Percentiles rank a stretch among this genome's conserved stretches.
Conservation (phyloP, 345 rosid genomes). For the Physaria fendleri region DNA sequence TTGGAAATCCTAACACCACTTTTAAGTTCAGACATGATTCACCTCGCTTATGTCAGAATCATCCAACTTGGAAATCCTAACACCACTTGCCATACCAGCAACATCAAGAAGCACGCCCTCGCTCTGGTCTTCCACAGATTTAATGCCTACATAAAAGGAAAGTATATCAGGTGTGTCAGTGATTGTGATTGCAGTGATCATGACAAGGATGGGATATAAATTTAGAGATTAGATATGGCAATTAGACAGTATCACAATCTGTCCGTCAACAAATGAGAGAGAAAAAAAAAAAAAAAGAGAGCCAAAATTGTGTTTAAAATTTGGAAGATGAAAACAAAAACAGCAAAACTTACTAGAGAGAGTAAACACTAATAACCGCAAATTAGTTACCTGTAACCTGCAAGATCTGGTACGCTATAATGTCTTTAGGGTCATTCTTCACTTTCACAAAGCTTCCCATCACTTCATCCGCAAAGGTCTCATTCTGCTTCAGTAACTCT, state of each 20-base stretch:
- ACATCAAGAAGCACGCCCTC: background rate
- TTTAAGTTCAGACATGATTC: slow-evolving; percentile 2
- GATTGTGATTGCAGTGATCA: background rate
- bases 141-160: slow-evolving; percentile 11
- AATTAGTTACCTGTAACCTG: slow-evolving; percentile 28
- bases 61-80: slow-evolving; percentile 24
- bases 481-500: slow-evolving; percentile 32
- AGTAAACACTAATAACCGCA: background rate
- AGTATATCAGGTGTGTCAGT: background rate
- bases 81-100: slow-evolving; percentile 13
- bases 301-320: background rate
- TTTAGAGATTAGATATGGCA: background rate
- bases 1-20: slow-evolving; percentile 18
- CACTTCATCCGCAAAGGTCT: slow-evolving; percentile 35
- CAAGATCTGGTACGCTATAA: slow-evolving; percentile 22
- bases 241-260: background rate
- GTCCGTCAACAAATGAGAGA: background rate
- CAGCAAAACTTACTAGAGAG: background rate
- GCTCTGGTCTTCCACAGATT: background rate
- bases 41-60: slow-evolving; percentile 30
- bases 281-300: too few species aligned
- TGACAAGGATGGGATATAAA: background rate
- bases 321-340: background rate
- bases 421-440: slow-evolving; percentile 32
- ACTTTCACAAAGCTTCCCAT: slow-evolving; percentile 57